Conservation (phyloP, 2,329 filamentous ascomycete species). For the Purpureocillium lavendulum region DNA sequence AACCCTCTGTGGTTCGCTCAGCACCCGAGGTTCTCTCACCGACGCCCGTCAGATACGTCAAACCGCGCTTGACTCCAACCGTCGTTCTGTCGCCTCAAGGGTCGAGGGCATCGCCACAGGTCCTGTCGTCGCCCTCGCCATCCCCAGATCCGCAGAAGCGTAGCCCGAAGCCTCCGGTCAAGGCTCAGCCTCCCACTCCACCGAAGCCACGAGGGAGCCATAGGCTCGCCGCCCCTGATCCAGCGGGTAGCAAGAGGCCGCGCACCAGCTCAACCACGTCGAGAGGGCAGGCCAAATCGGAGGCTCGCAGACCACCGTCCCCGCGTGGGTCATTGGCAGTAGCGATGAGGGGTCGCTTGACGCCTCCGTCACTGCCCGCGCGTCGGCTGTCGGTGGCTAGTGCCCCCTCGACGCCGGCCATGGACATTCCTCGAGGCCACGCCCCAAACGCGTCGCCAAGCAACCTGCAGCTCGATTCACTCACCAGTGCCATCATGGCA, state of each 20-base stretch:
- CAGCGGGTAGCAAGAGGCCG: slow-evolving; percentile 2
- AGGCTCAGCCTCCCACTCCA: slow-evolving; percentile 24
- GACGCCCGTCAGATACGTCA: slow-evolving; percentile 22
- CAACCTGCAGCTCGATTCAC: slow-evolving; percentile 50
- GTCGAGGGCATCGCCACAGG: slow-evolving; percentile 11
- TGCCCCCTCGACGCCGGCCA: slow-evolving; percentile 26
- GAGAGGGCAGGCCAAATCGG: background rate
- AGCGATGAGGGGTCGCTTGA: background rate
- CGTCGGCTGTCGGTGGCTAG: slow-evolving; percentile 14
- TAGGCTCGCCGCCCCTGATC: slow-evolving; percentile 6
- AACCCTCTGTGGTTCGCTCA: slow-evolving; percentile 11
- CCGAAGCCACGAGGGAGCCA: slow-evolving; percentile 23
- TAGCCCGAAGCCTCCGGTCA: slow-evolving; percentile 7
- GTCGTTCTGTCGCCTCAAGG: slow-evolving; percentile 16
- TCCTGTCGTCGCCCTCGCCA: slow-evolving; percentile 11
- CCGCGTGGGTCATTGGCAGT: too few species aligned
- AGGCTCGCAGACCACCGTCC: too few species aligned
- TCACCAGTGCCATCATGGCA: slow-evolving; percentile 68
- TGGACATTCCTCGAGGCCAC: slow-evolving; percentile 12
- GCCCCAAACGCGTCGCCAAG: slow-evolving; percentile 19
- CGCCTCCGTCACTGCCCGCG: slow-evolving; percentile 6
- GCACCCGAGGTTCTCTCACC: slow-evolving; percentile 20
- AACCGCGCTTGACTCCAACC: slow-evolving; percentile 18
- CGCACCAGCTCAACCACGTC: slow-evolving; percentile 7
- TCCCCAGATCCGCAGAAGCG: slow-evolving; percentile 21